These are phyloP conservation scores for Coprinopsis cinerea DNA, from an alignment of 768 basidiomycete genomes.

Conservation along the genomic window DNA sequence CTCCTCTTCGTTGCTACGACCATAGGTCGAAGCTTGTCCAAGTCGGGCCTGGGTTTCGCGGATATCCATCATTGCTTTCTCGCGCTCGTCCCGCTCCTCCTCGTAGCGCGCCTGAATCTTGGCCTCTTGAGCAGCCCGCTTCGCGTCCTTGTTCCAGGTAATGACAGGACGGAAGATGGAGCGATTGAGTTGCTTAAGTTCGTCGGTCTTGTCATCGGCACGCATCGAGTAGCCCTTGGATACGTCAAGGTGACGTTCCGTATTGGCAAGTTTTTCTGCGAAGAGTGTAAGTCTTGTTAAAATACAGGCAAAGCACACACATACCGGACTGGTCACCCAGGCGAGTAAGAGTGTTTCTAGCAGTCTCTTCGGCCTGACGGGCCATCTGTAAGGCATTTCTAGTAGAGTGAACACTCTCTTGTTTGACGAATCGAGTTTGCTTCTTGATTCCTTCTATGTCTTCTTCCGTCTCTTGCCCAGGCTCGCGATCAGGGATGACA, in stretches of 20 bases:
- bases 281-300: neutral
- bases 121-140: slow-evolving; percentile 81
- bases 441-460: slow-evolving; percentile 95
- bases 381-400: slow-evolving; percentile 91
- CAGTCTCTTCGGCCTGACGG: slow-evolving; percentile 95
- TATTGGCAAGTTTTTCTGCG: slow-evolving; percentile 83
- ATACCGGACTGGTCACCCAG: slow-evolving; percentile 92
- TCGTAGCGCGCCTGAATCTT: slow-evolving; percentile 83
- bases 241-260: slow-evolving; percentile 91
- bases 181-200: slow-evolving; percentile 89
- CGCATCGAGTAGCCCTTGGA: slow-evolving; percentile 81
- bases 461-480: slow-evolving; percentile 75
- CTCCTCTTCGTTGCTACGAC: slow-evolving; percentile 42
- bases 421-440: slow-evolving; percentile 82
- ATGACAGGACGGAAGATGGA: slow-evolving; percentile 94
- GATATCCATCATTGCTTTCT: slow-evolving; percentile 81
- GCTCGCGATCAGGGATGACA: slow-evolving; percentile 32
- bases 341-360: slow-evolving; percentile 71
- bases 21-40: slow-evolving; percentile 65
- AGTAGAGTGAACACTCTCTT: slow-evolving; percentile 84
- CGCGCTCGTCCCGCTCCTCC: slow-evolving; percentile 77
- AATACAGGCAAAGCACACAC: slow-evolving; percentile 6
- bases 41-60: slow-evolving; percentile 84
- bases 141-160: slow-evolving; percentile 88
- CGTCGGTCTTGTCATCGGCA: slow-evolving; percentile 90